A percentile compares a stretch with the other conserved stretches of the same genome.
These are phyloP conservation scores for Zygosaccharomyces sapae DNA, from an alignment of 1,139 yeast species.

Conservation along the genomic window DNA sequence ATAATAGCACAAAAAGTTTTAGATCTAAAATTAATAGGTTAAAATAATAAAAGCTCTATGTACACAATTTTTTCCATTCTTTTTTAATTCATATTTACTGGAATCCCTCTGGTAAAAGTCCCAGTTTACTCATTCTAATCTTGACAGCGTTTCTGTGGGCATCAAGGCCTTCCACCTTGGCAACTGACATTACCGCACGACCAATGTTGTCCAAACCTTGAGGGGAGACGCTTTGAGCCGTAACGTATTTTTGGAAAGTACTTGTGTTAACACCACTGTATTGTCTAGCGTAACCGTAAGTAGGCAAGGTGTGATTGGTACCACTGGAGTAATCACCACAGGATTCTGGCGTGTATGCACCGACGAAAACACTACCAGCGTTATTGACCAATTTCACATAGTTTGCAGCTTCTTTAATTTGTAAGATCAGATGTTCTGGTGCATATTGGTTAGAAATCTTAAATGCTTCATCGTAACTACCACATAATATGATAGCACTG, in stretches of 20 bases:
- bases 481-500: conserved; percentile 72
- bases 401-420: conserved; percentile 68
- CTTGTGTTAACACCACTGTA: conserved; percentile 96
- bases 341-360: conserved; percentile 92
- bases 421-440: conserved; percentile 94
- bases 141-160: conserved; percentile 96
- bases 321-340: conserved; percentile 98
- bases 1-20: not conserved
- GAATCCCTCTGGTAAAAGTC: conserved; percentile 39
- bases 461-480: conserved; percentile 71
- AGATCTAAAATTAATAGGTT: not conserved
- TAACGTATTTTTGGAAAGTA: conserved; percentile 91
- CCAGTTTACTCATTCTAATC: conserved; percentile 81
- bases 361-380: conserved; percentile 96
- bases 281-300: conserved; percentile 96
- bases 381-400: conserved; percentile 74
- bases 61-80: conserved; percentile 2
- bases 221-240: conserved; percentile 83
- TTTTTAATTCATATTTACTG: conserved; percentile 17
- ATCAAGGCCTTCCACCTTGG: conserved; percentile 95
- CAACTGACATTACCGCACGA: conserved; percentile 91
- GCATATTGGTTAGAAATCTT: conserved; percentile 84
- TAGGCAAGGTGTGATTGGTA: conserved; percentile 95
- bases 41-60: conserved; percentile 6
- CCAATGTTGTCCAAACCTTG: conserved; percentile 86